Evolutionary conservation across 495 filamentous ascomycete genomes (phyloP).

Genomic region (Trichoderma erinaceum): DNA sequence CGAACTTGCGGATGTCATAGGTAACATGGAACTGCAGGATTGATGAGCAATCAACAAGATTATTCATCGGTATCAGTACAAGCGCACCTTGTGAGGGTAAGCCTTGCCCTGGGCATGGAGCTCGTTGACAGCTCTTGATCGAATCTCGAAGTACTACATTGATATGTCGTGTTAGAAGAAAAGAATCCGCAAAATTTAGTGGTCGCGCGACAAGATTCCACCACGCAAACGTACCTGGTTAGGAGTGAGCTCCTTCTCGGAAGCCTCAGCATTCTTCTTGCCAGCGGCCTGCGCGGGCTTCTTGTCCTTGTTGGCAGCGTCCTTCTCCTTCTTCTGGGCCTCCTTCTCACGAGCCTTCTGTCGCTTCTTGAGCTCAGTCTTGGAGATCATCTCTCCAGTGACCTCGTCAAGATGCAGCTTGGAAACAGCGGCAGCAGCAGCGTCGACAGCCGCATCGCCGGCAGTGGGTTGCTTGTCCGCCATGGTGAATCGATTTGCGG

Average conservation of each 20-base stretch:
- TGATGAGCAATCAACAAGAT: neutral
- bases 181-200: too few relatives aligned
- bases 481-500: constrained; percentile 31
- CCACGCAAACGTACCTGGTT: constrained; percentile 44
- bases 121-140: constrained; percentile 76
- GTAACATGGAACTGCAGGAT: constrained; percentile 64
- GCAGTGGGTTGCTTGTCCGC: constrained; percentile 25
- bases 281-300: constrained; percentile 49
- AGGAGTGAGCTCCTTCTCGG: constrained; percentile 63
- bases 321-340: constrained; percentile 81
- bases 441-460: constrained; percentile 30
- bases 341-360: constrained; percentile 86
- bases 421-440: constrained; percentile 52
- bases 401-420: constrained; percentile 79
- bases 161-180: neutral
- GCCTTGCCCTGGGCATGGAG: constrained; percentile 77
- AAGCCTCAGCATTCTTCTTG: constrained; percentile 43
- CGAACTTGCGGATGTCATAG: constrained; percentile 69
- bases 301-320: constrained; percentile 64
- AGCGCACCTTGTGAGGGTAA: constrained; percentile 77
- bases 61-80: neutral
- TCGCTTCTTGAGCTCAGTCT: constrained; percentile 91
- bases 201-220: constrained; percentile 16
- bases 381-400: constrained; percentile 78
- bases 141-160: constrained; percentile 82